Evolutionary conservation across 305 asterid species (phyloP).

Genomic region (Fraxinus dipetala): DNA sequence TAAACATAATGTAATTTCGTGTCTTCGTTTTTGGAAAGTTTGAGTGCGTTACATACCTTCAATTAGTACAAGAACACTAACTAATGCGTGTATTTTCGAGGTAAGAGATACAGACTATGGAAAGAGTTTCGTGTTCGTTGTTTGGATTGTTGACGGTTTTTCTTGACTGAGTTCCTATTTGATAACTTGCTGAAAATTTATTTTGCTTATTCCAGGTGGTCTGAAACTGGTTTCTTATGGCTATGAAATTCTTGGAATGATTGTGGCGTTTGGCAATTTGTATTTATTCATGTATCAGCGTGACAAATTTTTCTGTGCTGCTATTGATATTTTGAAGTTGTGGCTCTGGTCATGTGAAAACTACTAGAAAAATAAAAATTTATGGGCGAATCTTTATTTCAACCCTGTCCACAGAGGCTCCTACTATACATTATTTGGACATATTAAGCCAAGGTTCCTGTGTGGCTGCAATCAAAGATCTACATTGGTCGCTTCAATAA

Average conservation of each 20-base stretch:
- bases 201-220: not conserved
- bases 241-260: constrained; percentile 13
- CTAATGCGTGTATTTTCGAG: not conserved
- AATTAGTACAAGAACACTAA: not conserved
- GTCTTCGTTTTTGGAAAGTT: constrained; percentile 16
- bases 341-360: not conserved
- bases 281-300: not conserved
- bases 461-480: not conserved
- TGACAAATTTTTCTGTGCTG: not conserved
- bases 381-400: not conserved
- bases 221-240: constrained; percentile 7
- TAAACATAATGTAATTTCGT: constrained; percentile 18
- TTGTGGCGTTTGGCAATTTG: not conserved
- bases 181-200: not conserved
- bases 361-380: not conserved
- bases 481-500: not conserved
- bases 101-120: constrained; percentile 17
- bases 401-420: not conserved
- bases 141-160: not conserved
- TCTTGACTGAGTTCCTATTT: not conserved
- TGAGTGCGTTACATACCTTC: not conserved
- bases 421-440: not conserved
- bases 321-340: not conserved
- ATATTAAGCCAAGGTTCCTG: not conserved
- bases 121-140: constrained; percentile 16